phyloP scores from a whole-genome alignment of 805 yeast genomes.

The Metschnikowia amazonensis region DNA sequence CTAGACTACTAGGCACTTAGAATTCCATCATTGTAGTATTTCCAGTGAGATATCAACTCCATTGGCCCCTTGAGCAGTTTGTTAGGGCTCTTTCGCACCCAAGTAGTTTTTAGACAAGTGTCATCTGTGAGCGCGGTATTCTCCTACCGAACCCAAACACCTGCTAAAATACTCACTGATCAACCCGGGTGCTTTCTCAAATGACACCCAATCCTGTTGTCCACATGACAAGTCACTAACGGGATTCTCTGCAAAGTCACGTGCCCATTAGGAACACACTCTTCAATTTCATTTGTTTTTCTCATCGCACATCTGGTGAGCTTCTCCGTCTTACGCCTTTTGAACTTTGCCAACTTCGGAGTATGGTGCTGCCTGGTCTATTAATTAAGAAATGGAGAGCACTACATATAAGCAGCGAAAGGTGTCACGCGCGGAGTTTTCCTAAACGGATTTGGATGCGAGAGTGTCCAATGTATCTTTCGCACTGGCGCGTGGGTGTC shows the following conservation, averaged over 20 bases:
- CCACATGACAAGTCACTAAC: too few relatives aligned
- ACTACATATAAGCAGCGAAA: background rate
- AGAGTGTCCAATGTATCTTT: background rate
- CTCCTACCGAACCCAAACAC: too few relatives aligned
- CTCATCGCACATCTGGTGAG: too few relatives aligned
- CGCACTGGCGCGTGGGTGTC: background rate
- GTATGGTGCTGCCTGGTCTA: background rate
- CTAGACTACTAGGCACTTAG: background rate
- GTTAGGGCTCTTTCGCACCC: background rate
- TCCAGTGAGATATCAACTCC: background rate
- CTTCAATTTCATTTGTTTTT: too few relatives aligned
- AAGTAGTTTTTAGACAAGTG: background rate
- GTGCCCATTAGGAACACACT: background rate
- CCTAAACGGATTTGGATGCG: background rate
- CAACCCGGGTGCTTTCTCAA: background rate
- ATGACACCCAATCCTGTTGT: too few relatives aligned
- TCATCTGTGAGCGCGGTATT: background rate
- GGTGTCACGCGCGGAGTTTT: constrained; percentile 2
- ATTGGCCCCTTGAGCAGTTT: background rate
- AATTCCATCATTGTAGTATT: background rate
- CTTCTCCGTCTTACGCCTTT: background rate
- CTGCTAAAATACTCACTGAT: too few relatives aligned
- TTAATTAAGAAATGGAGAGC: background rate
- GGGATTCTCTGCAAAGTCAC: background rate
- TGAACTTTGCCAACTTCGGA: too few relatives aligned